Evolutionary conservation across 225 moss, liverwort and hornwort genomes (phyloP), one percentile per base, ranked within the genome.

Genomic region (Marchantia polymorpha): DNA sequence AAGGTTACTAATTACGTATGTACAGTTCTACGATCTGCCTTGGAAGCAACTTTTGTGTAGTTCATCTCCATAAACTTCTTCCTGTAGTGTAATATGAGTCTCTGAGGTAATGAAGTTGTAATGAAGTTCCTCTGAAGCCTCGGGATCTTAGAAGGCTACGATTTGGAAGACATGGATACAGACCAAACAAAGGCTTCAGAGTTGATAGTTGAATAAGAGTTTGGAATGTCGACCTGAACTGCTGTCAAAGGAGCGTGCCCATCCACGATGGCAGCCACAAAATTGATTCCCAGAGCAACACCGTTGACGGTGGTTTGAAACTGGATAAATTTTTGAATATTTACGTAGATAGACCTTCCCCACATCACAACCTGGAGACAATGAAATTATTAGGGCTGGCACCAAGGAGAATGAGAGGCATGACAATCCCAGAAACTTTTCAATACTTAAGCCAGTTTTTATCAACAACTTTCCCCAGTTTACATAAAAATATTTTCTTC

Each of bases 281-380:
- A 94, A 85, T 96, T 96, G 72, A 96, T 91, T 12, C 74, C 1
- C 52, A 96, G 76, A 16, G 96, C 96, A 53, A 94, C 94, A 60
- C 83, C 87, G 59, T 96, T 96, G 51, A 96, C 96, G 49, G 96
- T 96, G 70, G 59, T 64, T 81, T 96, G 96, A 82, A 96, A 96
- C 76, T 94, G 94, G 78, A 96, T 94, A 81, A 96, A 96, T 73
- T 96, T 96, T 76, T 96, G 96, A 81, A 96, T 96, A 85, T 96
- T 96, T 53, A 91, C 85, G 68, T 96, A 96, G 76, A 96, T 91
- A 25, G 96, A 92, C 72, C 96, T 90, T 64, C 96, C 96, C 96
- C 96, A 96, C 84, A 88, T 89, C 66, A 96, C 94, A 67, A 96
- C 95, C 95, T 95, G 88, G n/a, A 46, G 1, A 54, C 8, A 39